Conservation (phyloP, 108 stramenopile genomes). For the Mediolabrus comicus region DNA sequence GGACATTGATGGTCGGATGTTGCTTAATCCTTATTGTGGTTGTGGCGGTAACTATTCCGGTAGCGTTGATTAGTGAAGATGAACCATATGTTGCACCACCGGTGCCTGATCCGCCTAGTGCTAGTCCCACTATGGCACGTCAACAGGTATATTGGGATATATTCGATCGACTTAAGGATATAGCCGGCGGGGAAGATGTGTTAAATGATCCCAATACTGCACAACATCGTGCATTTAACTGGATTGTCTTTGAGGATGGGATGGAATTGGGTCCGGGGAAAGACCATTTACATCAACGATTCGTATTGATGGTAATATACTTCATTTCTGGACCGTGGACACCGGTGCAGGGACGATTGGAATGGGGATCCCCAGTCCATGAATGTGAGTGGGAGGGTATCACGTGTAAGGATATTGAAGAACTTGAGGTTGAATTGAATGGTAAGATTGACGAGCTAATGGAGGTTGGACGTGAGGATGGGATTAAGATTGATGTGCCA, state of each 20-base stretch:
- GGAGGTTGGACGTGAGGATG: constrained; percentile 27
- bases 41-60: constrained; percentile 34
- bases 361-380: constrained; percentile 44
- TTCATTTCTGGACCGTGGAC: constrained; percentile 42
- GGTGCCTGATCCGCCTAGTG: constrained; percentile 13
- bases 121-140: constrained; percentile 11
- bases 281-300: constrained; percentile 38
- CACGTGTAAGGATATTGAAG: constrained; percentile 30
- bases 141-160: constrained; percentile 22
- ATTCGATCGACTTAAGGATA: constrained; percentile 13
- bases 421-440: constrained; percentile 21
- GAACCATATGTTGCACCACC: constrained; percentile 31
- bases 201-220: constrained; percentile 23
- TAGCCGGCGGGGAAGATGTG: constrained; percentile 18
- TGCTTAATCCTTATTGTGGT: constrained; percentile 41
- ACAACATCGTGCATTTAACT: constrained; percentile 35
- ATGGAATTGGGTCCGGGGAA: constrained; percentile 34
- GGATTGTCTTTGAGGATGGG: constrained; percentile 47
- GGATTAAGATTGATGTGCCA: constrained; percentile 42
- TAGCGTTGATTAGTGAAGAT: constrained; percentile 27
- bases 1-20: constrained; percentile 30
- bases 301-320: constrained; percentile 47
- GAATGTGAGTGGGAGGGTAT: constrained; percentile 50
- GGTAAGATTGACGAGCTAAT: constrained; percentile 32
- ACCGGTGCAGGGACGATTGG: constrained; percentile 33